A percentile compares a stretch with the other conserved stretches of the same genome.
Conservation (phyloP, 2,329 filamentous ascomycete genomes). For the Geosmithia morbida region DNA sequence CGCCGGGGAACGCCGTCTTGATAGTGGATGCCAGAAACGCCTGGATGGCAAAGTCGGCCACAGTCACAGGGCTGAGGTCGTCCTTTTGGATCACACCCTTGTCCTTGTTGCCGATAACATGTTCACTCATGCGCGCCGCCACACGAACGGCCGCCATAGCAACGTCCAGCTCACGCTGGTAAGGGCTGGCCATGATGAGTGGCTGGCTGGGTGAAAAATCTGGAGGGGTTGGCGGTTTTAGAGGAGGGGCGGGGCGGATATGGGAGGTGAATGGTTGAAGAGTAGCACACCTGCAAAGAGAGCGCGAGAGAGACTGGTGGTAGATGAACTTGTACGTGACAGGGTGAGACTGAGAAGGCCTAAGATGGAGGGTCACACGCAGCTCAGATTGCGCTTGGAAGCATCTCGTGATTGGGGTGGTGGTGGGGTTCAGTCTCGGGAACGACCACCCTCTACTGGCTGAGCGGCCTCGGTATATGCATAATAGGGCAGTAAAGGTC, state of each 20-base stretch:
- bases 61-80: constrained; percentile 41
- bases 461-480: background rate
- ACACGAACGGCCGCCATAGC: constrained; percentile 26
- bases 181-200: constrained; percentile 24
- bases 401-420: background rate
- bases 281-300: background rate
- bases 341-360: background rate
- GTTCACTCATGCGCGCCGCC: constrained; percentile 34
- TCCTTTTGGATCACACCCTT: constrained; percentile 37
- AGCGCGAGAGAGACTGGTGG: background rate
- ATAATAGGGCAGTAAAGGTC: background rate
- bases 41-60: constrained; percentile 46
- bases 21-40: constrained; percentile 36
- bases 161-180: constrained; percentile 24
- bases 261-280: background rate
- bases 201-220: background rate
- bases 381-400: background rate
- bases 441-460: background rate
- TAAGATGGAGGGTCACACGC: background rate
- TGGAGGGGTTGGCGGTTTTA: background rate
- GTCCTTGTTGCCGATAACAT: constrained; percentile 29
- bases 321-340: background rate
- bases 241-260: background rate
- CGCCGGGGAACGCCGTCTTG: constrained; percentile 32
- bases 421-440: background rate